Evolutionary conservation across 2,329 filamentous ascomycete species (phyloP).

Genomic region (Septoria petroselini): DNA sequence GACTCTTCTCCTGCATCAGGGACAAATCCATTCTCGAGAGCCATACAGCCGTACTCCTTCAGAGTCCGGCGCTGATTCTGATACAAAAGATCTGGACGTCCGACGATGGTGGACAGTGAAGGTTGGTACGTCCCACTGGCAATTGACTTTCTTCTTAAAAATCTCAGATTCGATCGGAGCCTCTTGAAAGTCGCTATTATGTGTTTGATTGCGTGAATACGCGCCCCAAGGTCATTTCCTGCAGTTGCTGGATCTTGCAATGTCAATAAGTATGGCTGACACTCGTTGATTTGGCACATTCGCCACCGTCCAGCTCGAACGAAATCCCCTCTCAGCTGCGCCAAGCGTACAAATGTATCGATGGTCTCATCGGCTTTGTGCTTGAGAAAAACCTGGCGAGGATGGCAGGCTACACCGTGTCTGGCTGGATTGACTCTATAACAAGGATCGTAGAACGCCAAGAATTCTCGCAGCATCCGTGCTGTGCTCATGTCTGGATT

Average conservation of each 20-base stretch:
- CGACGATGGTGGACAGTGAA: conserved; percentile 30
- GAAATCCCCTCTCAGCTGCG: conserved; percentile 22
- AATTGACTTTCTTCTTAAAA: background rate
- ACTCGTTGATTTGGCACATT: conserved; percentile 38
- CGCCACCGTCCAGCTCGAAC: conserved; percentile 38
- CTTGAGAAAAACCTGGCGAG: conserved; percentile 41
- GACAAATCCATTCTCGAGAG: background rate
- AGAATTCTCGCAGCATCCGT: conserved; percentile 48
- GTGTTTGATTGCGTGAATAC: conserved; percentile 50
- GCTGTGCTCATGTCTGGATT: conserved; percentile 33
- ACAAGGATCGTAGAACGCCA: conserved; percentile 48
- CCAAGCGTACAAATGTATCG: conserved; percentile 16
- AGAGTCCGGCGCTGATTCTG: conserved; percentile 25
- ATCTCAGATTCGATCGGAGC: background rate
- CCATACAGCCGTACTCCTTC: conserved; percentile 28
- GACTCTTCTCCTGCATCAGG: background rate
- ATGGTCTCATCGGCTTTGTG: conserved; percentile 15
- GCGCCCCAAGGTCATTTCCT: conserved; percentile 56
- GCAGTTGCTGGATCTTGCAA: conserved; percentile 60
- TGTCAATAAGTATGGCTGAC: conserved; percentile 47
- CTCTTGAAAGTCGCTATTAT: conserved; percentile 45
- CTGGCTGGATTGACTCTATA: background rate
- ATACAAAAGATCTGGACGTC: conserved; percentile 32
- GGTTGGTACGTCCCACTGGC: background rate
- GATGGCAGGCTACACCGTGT: conserved; percentile 41